Conservation (phyloP, 2,329 filamentous ascomycete genomes). For the Calonectria leucothoes region DNA sequence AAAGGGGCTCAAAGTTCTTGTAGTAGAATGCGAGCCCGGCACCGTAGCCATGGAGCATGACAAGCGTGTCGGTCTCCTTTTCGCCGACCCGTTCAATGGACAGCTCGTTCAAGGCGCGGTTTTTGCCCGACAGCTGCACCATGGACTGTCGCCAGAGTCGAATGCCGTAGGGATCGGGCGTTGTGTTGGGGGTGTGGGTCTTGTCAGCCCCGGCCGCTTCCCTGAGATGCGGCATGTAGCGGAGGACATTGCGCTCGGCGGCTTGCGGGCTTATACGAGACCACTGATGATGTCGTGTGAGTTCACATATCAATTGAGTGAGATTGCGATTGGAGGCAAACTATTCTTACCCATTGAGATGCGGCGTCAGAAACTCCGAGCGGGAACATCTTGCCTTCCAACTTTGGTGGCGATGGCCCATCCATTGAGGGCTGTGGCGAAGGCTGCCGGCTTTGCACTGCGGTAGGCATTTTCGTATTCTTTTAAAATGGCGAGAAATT, state of each 20-base stretch:
- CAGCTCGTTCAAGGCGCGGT: slow-evolving; percentile 91
- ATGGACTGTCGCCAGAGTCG: slow-evolving; percentile 88
- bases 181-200: slow-evolving; percentile 58
- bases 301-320: background rate
- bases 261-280: slow-evolving; percentile 80
- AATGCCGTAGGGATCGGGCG: slow-evolving; percentile 83
- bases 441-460: background rate
- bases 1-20: slow-evolving; percentile 93
- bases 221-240: slow-evolving; percentile 84
- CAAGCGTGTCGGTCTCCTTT: slow-evolving; percentile 83
- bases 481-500: background rate
- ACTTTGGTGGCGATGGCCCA: background rate
- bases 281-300: slow-evolving; percentile 71
- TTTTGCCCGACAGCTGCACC: slow-evolving; percentile 87
- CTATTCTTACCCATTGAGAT: background rate
- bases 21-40: slow-evolving; percentile 99
- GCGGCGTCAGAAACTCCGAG: background rate
- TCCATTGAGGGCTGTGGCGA: background rate
- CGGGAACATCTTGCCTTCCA: background rate
- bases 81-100: background rate
- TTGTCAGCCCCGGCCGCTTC: slow-evolving; percentile 73
- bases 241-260: slow-evolving; percentile 89
- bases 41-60: slow-evolving; percentile 97
- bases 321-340: no score
- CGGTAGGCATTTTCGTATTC: background rate